Conservation (phyloP, 2,329 filamentous ascomycete species). For the Nothophoma quercina region DNA sequence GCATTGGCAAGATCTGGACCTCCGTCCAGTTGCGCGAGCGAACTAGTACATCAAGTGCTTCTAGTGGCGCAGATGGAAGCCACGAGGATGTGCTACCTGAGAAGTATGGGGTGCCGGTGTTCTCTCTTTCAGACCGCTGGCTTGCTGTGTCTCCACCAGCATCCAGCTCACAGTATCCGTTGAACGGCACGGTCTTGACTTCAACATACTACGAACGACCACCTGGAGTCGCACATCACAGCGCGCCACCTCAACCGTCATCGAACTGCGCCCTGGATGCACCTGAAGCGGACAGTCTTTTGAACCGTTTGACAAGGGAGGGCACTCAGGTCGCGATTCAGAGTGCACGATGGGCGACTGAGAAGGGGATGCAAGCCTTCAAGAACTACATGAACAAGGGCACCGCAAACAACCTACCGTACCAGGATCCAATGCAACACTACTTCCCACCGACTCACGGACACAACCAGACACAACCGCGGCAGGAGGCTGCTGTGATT, state of each 20-base stretch:
- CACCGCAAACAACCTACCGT: slow-evolving; percentile 31
- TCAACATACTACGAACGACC: slow-evolving; percentile 59
- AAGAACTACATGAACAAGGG: slow-evolving; percentile 77
- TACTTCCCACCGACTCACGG: slow-evolving; percentile 82
- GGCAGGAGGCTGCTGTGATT: slow-evolving; percentile 72
- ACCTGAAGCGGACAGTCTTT: slow-evolving; percentile 73
- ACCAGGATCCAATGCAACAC: slow-evolving; percentile 52
- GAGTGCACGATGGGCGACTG: slow-evolving; percentile 76
- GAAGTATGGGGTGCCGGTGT: slow-evolving; percentile 67
- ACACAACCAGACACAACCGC: slow-evolving; percentile 61
- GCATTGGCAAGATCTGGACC: slow-evolving; percentile 92
- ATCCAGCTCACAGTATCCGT: slow-evolving; percentile 73
- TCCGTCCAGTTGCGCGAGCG: slow-evolving; percentile 68
- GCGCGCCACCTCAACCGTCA: slow-evolving; percentile 73
- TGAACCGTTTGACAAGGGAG: slow-evolving; percentile 80
- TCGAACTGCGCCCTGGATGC: slow-evolving; percentile 74
- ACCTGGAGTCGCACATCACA: slow-evolving; percentile 65
- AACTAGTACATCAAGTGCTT: slow-evolving; percentile 42
- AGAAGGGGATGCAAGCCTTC: slow-evolving; percentile 79
- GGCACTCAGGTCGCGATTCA: slow-evolving; percentile 80
- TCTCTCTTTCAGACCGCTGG: slow-evolving; percentile 76
- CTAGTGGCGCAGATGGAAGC: slow-evolving; percentile 47
- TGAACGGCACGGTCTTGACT: slow-evolving; percentile 70
- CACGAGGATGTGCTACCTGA: slow-evolving; percentile 42
- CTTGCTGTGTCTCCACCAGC: slow-evolving; percentile 77